phyloP scores from a whole-genome alignment of 2,329 filamentous ascomycete species.

The Fusarium pilosicola region DNA sequence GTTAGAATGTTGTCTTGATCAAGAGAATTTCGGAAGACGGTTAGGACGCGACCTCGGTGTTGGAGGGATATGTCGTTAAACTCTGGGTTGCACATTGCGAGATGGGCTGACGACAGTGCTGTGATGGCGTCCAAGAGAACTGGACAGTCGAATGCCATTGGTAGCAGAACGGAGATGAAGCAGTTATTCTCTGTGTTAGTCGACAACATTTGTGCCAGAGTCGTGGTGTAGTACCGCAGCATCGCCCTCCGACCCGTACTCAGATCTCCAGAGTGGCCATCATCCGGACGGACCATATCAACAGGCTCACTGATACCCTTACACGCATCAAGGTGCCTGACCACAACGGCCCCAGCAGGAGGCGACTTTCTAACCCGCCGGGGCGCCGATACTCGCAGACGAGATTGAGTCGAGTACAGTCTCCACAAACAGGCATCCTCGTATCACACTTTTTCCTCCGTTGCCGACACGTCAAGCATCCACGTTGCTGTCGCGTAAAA shows the following conservation, averaged over 20 bases:
- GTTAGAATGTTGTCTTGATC: accelerated
- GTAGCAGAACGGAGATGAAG: accelerated
- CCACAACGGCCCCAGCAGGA: neutral
- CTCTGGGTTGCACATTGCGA: neutral
- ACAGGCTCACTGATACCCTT: neutral
- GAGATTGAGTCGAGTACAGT: neutral
- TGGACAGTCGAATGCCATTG: neutral
- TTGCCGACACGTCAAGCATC: neutral
- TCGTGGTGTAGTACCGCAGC: neutral
- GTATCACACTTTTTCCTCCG: neutral
- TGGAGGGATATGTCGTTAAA: neutral
- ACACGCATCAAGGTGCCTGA: neutral
- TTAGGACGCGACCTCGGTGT: neutral
- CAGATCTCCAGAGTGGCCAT: neutral
- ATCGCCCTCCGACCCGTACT: neutral
- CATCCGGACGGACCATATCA: neutral
- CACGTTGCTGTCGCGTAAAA: neutral
- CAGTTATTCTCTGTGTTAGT: neutral
- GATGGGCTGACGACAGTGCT: neutral
- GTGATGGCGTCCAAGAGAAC: neutral
- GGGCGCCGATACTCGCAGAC: neutral
- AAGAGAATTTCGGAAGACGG: accelerated
- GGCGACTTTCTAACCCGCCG: neutral
- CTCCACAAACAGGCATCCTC: neutral
- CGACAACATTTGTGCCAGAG: neutral